A percentile compares a stretch with the other conserved stretches of the same genome.
Evolutionary conservation across 148 eudicot genomes (phyloP).

Genomic region (Rhododendron ferrugineum): DNA sequence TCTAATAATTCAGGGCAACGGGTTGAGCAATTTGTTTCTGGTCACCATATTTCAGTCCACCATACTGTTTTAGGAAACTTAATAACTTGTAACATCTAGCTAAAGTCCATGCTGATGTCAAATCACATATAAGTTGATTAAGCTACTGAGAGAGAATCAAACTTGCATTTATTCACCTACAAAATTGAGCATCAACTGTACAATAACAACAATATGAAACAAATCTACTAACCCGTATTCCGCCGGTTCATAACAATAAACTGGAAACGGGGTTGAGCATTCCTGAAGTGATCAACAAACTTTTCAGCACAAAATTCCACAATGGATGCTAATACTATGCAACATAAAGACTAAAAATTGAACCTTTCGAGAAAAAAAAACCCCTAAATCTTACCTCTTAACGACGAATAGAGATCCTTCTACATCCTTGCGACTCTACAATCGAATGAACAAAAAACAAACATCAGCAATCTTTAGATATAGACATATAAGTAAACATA

Average conservation of each 20-base stretch:
- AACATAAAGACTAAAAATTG: neutral
- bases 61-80: neutral
- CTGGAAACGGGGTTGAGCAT: slow-evolving; percentile 78
- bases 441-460: slow-evolving; percentile 6
- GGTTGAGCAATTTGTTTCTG: neutral
- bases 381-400: slow-evolving; percentile 35
- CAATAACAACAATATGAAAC: neutral
- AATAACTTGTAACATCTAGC: neutral
- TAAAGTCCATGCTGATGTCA: neutral
- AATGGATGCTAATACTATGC: neutral
- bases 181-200: neutral
- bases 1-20: neutral
- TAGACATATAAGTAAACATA: neutral
- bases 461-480: neutral
- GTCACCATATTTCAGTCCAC: neutral
- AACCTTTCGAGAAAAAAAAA: neutral
- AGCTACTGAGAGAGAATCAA: neutral
- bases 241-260: slow-evolving; percentile 89
- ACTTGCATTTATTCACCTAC: neutral
- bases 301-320: neutral
- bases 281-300: slow-evolving; percentile 39
- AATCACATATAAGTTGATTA: neutral
- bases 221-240: slow-evolving; percentile 46
- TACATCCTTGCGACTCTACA: slow-evolving; percentile 87
- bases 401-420: slow-evolving; percentile 81